Conservation (phyloP, 495 filamentous ascomycete species). For the Trichoderma erinaceum region DNA sequence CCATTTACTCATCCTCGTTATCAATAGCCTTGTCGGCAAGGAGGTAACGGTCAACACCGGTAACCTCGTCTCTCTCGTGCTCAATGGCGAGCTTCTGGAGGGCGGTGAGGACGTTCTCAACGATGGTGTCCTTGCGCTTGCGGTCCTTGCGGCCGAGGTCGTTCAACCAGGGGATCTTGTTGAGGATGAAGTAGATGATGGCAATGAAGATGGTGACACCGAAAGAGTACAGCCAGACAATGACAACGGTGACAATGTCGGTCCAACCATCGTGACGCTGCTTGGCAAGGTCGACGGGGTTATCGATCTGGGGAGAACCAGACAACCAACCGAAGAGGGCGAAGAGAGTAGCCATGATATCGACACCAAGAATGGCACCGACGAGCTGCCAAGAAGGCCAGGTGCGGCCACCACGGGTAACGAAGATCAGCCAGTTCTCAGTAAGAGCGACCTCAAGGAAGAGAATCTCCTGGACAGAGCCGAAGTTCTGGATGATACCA, state of each 20-base stretch:
- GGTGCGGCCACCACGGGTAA: slow-evolving; percentile 78
- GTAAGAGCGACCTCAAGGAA: slow-evolving; percentile 88
- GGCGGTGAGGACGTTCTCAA: slow-evolving; percentile 75
- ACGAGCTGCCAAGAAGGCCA: slow-evolving; percentile 75
- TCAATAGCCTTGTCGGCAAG: slow-evolving; percentile 13
- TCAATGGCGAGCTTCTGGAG: slow-evolving; percentile 70
- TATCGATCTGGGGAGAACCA: slow-evolving; percentile 27
- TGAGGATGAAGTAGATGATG: slow-evolving; percentile 70
- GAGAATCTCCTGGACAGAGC: slow-evolving; percentile 71
- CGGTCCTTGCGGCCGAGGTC: slow-evolving; percentile 77
- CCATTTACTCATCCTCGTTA: slow-evolving; percentile 8
- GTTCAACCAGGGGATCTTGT: slow-evolving; percentile 59
- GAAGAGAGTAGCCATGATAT: slow-evolving; percentile 78
- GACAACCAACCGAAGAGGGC: slow-evolving; percentile 75
- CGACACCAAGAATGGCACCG: slow-evolving; percentile 70
- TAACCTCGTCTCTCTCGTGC: slow-evolving; percentile 47
- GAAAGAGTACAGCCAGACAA: slow-evolving; percentile 73
- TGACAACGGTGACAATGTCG: slow-evolving; percentile 70
- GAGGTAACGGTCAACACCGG: slow-evolving; percentile 10
- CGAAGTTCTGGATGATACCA: slow-evolving; percentile 83
- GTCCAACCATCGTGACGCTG: slow-evolving; percentile 41
- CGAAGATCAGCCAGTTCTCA: slow-evolving; percentile 96
- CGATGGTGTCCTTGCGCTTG: slow-evolving; percentile 63
- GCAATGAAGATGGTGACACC: slow-evolving; percentile 73
- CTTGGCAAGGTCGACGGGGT: slow-evolving; percentile 25